Conservation (phyloP, 2,329 filamentous ascomycete species). For the Colletotrichum abscissum region DNA sequence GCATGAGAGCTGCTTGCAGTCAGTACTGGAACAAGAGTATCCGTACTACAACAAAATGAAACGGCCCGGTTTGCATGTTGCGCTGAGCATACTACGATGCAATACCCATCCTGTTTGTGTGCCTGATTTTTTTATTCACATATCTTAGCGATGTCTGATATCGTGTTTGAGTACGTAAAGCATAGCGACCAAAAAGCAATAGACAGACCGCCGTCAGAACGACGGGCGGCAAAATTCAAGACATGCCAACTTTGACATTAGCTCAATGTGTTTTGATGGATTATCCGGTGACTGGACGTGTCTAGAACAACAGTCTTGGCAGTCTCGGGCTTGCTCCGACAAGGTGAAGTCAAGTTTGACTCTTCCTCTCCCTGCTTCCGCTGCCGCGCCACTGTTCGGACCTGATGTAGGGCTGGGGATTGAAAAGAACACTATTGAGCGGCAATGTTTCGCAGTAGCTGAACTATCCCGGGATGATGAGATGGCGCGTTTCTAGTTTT, state of each 20-base stretch:
- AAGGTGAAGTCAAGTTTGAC: slow-evolving; percentile 23
- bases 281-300: not conserved
- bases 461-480: not conserved
- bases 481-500: not conserved
- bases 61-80: slow-evolving; percentile 28
- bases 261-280: not conserved
- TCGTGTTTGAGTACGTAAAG: not conserved
- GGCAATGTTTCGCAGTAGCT: not conserved
- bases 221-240: not conserved
- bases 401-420: not conserved
- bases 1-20: slow-evolving; percentile 2
- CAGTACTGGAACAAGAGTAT: not conserved
- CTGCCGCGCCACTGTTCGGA: not conserved
- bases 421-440: not conserved
- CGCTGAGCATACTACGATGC: slow-evolving; percentile 14
- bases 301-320: not conserved
- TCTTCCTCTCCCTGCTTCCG: not conserved
- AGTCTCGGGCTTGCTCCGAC: not conserved
- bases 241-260: not conserved
- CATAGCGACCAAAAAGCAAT: slow-evolving; percentile 23
- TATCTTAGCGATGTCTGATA: slow-evolving; percentile 14
- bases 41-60: slow-evolving; percentile 1
- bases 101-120: slow-evolving; percentile 13
- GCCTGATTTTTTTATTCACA: not conserved
- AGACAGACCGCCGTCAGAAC: slow-evolving; percentile 1